Base-by-base conservation (phyloP, 306 rosid genomes). In the Acacia melanoxylon region DNA sequence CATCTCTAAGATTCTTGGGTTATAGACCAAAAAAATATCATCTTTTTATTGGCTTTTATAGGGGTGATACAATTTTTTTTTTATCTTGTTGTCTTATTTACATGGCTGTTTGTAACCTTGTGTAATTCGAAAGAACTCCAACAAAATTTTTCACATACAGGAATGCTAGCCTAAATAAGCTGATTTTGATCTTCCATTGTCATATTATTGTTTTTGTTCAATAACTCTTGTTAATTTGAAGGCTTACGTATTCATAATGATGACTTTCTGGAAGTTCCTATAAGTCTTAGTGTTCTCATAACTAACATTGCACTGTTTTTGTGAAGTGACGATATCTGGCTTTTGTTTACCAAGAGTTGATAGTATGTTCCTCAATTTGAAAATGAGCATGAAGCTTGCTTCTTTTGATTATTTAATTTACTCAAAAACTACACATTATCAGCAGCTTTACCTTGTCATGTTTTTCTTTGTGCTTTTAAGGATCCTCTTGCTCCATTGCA, bases 401-500 rank as follows among this genome's bases (percentile, higher is more conserved):
- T 69, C 35, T 69, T 69, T 22, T 22, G 25, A 68, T 40, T 22
- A 5, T 13, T 22, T 51, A 17, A 51, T 17, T 48, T 51, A 17
- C 19, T 17, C n/a, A 1, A 17, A 48, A 51, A 51, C 22, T 2
- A 17, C 8, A 17, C n/a, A 51, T 22, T 69, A 69, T 69, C 54
- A 42, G 56, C 52, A 8, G 73, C 20, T 68, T 75, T 51, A 76
- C 76, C 71, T 27, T 74, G 75, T 85, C 74, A 74, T 83, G 65
- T 42, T 33, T 87, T 88, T 68, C 41, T 73, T 16, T 84, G 81
- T 85, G 74, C 45, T 81, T 87, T 86, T 86, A 90, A 94, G 98
- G 93, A 86, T 84, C 97, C 98, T 80, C 87, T 94, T 73, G 91
- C 94, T 85, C 95, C 98, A 54, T 72, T 94, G 78, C 95, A 74